Percentiles rank a stretch among this genome's conserved stretches.
Conservation (phyloP, 1,284 basidiomycete species). For the Golubevia sp. region DNA sequence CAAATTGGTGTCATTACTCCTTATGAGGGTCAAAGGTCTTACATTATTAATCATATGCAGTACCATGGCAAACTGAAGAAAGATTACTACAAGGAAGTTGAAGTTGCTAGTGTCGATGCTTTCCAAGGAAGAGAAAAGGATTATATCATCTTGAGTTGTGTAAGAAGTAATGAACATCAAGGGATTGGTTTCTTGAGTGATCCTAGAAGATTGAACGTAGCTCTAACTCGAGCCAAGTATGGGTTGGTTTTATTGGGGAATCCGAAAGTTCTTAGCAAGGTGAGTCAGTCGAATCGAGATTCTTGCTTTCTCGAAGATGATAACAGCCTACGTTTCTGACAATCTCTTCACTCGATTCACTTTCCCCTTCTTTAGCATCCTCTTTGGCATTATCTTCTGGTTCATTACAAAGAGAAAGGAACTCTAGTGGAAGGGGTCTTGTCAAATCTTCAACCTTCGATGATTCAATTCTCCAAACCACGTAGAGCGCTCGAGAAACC, state of each 20-base stretch:
- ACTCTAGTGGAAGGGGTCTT: conserved; percentile 94
- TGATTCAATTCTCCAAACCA: conserved; percentile 99
- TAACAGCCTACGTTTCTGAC: too few species aligned
- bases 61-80: conserved; percentile 97
- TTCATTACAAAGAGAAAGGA: conserved; percentile 96
- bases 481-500: conserved; percentile 68
- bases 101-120: conserved; percentile 97
- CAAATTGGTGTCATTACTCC: conserved; percentile 99
- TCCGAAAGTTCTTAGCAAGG: conserved; percentile 98
- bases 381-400: conserved; percentile 96
- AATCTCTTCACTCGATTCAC: neutral
- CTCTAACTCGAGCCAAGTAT: conserved; percentile 94
- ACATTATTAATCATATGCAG: conserved; percentile 99
- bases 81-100: conserved; percentile 98
- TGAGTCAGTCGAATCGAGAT: too few species aligned
- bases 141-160: conserved; percentile 97
- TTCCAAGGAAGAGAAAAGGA: conserved; percentile 99
- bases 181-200: conserved; percentile 99
- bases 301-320: too few species aligned
- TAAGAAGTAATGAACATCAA: conserved; percentile 99
- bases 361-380: conserved; percentile 72
- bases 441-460: conserved; percentile 92
- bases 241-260: conserved; percentile 97
- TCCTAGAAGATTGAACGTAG: conserved; percentile 93
- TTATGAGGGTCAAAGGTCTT: conserved; percentile 98